phyloP scores from a whole-genome alignment of 225 moss, liverwort and hornwort genomes.

The Antitrichia curtipendula region DNA sequence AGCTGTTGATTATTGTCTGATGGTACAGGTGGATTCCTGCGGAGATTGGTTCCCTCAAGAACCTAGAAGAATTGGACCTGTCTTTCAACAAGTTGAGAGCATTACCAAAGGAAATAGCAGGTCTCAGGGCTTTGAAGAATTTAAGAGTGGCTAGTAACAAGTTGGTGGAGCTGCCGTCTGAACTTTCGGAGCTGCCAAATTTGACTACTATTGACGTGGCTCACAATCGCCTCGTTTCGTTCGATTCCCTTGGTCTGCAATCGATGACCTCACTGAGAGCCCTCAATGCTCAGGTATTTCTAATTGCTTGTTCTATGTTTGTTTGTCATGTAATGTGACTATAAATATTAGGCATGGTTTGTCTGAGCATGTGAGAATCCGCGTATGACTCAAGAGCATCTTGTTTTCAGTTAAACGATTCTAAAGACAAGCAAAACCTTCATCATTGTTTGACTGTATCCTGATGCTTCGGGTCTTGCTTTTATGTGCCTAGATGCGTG shows the following conservation, averaged over 20 bases:
- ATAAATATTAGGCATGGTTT: neutral
- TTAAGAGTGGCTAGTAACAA: constrained; percentile 90
- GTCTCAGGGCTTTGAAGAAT: constrained; percentile 57
- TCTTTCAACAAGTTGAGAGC: constrained; percentile 91
- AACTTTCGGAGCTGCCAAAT: constrained; percentile 51
- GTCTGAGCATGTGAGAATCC: neutral
- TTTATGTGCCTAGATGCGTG: constrained; percentile 23
- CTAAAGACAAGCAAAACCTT: neutral
- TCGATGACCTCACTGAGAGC: constrained; percentile 73
- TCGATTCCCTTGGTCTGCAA: constrained; percentile 52
- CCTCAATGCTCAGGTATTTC: constrained; percentile 67
- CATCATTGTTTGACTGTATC: neutral
- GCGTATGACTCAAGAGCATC: neutral
- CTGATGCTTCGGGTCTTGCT: constrained; percentile 11
- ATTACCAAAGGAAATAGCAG: constrained; percentile 70
- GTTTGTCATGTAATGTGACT: neutral
- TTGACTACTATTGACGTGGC: constrained; percentile 69
- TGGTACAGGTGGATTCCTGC: constrained; percentile 72
- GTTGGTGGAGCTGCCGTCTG: constrained; percentile 69
- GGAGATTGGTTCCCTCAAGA: constrained; percentile 68
- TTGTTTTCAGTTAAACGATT: neutral
- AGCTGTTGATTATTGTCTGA: constrained; percentile 7
- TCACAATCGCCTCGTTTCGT: constrained; percentile 74
- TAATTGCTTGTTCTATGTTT: neutral
- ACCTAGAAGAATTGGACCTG: constrained; percentile 79